Evolutionary conservation across 371 early-diverging fungal species (phyloP).

Genomic region (Apophysomyces variabilis): DNA sequence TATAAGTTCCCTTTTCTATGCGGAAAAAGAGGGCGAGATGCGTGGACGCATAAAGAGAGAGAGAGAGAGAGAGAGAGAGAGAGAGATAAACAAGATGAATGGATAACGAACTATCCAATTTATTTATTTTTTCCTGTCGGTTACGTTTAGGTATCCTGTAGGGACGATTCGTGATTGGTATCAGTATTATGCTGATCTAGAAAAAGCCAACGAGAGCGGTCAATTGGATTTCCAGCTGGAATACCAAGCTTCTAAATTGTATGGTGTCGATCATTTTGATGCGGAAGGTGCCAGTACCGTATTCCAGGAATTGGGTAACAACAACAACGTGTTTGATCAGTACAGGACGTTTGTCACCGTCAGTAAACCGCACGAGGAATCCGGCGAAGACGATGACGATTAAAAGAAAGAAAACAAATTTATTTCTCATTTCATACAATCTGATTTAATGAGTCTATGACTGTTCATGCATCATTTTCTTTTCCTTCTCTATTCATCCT

Average conservation of each 20-base stretch:
- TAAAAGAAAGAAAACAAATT: neutral
- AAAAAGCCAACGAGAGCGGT: slow-evolving; percentile 33
- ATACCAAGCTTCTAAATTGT: slow-evolving; percentile 43
- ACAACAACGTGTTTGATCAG: slow-evolving; percentile 8
- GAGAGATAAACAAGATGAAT: no score
- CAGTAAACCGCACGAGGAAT: neutral
- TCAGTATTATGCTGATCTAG: slow-evolving; percentile 53
- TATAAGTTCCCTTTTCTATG: neutral
- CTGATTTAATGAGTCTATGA: no score
- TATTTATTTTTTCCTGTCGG: neutral
- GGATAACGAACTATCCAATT: neutral
- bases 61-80: no score
- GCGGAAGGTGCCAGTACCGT: slow-evolving; percentile 18
- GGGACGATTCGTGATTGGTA: slow-evolving; percentile 43
- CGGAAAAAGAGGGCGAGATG: neutral
- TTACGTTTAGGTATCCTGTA: slow-evolving; percentile 28
- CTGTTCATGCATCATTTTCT: no score
- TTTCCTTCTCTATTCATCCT: neutral
- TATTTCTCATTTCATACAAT: no score
- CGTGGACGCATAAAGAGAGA: no score
- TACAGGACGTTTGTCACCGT: slow-evolving; percentile 20
- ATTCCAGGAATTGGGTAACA: slow-evolving; percentile 13
- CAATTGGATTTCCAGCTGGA: slow-evolving; percentile 37
- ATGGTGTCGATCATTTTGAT: slow-evolving; percentile 33
- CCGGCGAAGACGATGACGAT: slow-evolving; percentile 19